A percentile compares a stretch with the other conserved stretches of the same genome.
phyloP scores from a whole-genome alignment of 345 rosid genomes.

The Gossypium ekmanianum region DNA sequence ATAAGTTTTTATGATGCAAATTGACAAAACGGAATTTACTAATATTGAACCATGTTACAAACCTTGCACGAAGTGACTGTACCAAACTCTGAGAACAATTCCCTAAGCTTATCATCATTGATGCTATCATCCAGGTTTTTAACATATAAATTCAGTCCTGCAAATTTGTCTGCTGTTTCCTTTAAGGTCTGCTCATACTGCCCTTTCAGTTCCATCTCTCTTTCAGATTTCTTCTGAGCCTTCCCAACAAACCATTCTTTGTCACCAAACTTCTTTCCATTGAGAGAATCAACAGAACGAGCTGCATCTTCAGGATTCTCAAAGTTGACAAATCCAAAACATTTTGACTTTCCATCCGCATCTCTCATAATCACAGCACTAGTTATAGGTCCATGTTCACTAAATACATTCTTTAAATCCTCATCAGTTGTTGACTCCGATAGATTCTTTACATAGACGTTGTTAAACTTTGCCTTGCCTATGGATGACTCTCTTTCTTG shows the following conservation, averaged over 20 bases:
- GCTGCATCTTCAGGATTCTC: slow-evolving; percentile 88
- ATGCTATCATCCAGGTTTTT: slow-evolving; percentile 81
- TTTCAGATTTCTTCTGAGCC: slow-evolving; percentile 85
- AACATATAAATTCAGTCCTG: slow-evolving; percentile 77
- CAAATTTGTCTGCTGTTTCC: slow-evolving; percentile 59
- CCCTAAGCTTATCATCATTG: slow-evolving; percentile 82
- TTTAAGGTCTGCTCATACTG: slow-evolving; percentile 66
- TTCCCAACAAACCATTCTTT: slow-evolving; percentile 93
- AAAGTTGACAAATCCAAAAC: slow-evolving; percentile 96
- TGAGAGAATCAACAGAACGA: slow-evolving; percentile 76
- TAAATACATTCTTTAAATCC: slow-evolving; percentile 52
- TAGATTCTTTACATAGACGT: slow-evolving; percentile 76
- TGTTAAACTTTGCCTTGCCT: slow-evolving; percentile 58
- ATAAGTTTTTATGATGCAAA: slow-evolving; percentile 17
- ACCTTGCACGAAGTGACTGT: slow-evolving; percentile 91
- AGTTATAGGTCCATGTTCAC: slow-evolving; percentile 61
- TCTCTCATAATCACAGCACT: slow-evolving; percentile 78
- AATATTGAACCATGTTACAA: slow-evolving; percentile 25
- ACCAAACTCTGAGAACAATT: slow-evolving; percentile 73
- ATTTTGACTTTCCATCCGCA: slow-evolving; percentile 72
- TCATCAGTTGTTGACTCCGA: slow-evolving; percentile 55
- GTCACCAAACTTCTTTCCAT: slow-evolving; percentile 70
- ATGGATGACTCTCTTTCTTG: slow-evolving; percentile 62
- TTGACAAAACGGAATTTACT: background rate
- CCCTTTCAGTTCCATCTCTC: slow-evolving; percentile 64